Conservation (phyloP, 2,329 filamentous ascomycete genomes). For the Paraphaeosphaeria sporulosa region DNA sequence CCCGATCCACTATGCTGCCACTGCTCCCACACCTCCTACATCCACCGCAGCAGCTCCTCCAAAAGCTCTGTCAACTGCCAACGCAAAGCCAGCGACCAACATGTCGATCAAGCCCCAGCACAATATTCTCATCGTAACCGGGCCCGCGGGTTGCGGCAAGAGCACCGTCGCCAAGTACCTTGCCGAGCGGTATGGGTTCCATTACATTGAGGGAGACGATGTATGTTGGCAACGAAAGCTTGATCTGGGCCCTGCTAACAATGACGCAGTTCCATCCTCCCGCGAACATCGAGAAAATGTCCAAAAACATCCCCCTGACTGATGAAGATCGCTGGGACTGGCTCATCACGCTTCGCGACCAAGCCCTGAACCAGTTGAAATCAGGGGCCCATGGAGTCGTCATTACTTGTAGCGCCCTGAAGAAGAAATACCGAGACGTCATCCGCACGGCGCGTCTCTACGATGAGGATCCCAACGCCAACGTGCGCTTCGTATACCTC, state of each 20-base stretch:
- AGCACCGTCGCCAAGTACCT: slow-evolving; percentile 59
- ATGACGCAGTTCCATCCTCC: slow-evolving; percentile 56
- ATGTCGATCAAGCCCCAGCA: slow-evolving; percentile 50
- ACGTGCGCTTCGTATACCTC: slow-evolving; percentile 90
- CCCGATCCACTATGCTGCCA: slow-evolving; percentile 40
- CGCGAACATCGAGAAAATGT: slow-evolving; percentile 80
- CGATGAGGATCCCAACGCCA: slow-evolving; percentile 53
- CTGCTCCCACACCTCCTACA: slow-evolving; percentile 39
- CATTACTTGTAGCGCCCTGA: slow-evolving; percentile 93
- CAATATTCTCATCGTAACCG: slow-evolving; percentile 61
- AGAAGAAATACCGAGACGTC: slow-evolving; percentile 92
- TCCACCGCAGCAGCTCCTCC: slow-evolving; percentile 38
- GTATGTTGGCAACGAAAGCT: slow-evolving; percentile 40
- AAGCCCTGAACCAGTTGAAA: slow-evolving; percentile 49
- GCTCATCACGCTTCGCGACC: slow-evolving; percentile 66
- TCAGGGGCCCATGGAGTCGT: slow-evolving; percentile 70
- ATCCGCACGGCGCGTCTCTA: slow-evolving; percentile 59
- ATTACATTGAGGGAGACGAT: slow-evolving; percentile 61
- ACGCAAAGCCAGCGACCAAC: slow-evolving; percentile 20
- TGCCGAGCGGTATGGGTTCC: slow-evolving; percentile 51
- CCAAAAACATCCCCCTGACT: slow-evolving; percentile 79
- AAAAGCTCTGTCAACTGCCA: slow-evolving; percentile 26
- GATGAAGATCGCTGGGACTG: slow-evolving; percentile 98
- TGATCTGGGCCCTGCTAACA: slow-evolving; percentile 17
- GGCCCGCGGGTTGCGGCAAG: slow-evolving; percentile 63